A percentile compares a stretch with the other conserved stretches of the same genome.
These are phyloP conservation scores for Rhazya stricta DNA, from an alignment of 257 asterid species.

Conservation along the genomic window DNA sequence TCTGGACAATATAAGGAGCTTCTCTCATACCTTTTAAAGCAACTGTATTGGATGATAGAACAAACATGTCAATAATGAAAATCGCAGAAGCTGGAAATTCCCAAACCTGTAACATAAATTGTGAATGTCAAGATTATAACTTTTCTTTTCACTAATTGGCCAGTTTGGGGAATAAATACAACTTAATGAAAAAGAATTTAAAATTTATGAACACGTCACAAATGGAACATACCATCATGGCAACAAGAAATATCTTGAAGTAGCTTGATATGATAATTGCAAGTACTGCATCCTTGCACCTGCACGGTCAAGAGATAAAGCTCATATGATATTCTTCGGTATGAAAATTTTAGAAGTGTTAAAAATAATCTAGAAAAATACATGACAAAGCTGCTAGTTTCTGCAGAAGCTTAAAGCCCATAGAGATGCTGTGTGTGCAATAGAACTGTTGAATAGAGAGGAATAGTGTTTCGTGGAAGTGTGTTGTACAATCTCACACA, in stretches of 20 bases:
- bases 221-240: slow-evolving; percentile 61
- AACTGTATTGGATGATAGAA: slow-evolving; percentile 69
- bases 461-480: too few relatives aligned
- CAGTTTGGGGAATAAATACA: not conserved
- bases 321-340: not conserved
- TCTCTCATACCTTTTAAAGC: slow-evolving; percentile 61
- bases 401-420: not conserved
- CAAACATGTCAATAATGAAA: slow-evolving; percentile 66
- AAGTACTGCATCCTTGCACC: slow-evolving; percentile 55
- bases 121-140: slow-evolving; percentile 1
- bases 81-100: slow-evolving; percentile 68
- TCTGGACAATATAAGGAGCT: slow-evolving; percentile 2
- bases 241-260: slow-evolving; percentile 71
- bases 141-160: not conserved
- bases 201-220: slow-evolving; percentile 5
- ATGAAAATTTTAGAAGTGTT: not conserved
- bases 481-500: too few relatives aligned
- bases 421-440: not conserved
- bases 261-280: slow-evolving; percentile 65
- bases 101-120: slow-evolving; percentile 59
- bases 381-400: not conserved
- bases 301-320: slow-evolving; percentile 27
- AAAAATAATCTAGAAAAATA: not conserved
- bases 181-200: slow-evolving; percentile 5
- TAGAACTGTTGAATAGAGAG: too few relatives aligned